A percentile compares a stretch with the other conserved stretches of the same genome.
phyloP scores from a whole-genome alignment of 768 basidiomycete species.

The Lactarius hengduanensis region DNA sequence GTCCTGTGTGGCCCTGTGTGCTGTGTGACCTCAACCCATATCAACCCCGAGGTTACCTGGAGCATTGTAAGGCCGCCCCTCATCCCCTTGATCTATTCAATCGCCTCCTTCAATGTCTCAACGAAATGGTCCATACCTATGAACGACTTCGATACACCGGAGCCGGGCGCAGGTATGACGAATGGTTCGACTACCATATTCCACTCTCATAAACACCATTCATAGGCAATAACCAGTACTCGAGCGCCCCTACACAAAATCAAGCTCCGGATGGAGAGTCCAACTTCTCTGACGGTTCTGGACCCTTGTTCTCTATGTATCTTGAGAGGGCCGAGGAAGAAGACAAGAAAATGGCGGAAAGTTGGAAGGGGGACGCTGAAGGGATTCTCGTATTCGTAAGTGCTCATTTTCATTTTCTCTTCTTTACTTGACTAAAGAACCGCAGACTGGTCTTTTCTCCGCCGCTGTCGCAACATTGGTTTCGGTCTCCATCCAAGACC shows the following conservation, averaged over 20 bases:
- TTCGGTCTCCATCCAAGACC: not conserved
- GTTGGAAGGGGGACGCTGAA: constrained; percentile 14
- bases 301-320: constrained; percentile 13
- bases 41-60: not conserved
- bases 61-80: not conserved
- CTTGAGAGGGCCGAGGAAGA: not conserved
- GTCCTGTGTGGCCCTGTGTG: not conserved
- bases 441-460: constrained; percentile 18
- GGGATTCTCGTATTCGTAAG: constrained; percentile 16
- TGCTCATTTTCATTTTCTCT: not conserved
- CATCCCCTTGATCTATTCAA: not conserved
- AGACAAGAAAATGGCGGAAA: constrained; percentile 1
- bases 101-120: not conserved
- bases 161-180: not conserved
- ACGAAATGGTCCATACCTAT: not conserved
- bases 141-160: not conserved
- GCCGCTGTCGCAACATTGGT: constrained; percentile 5
- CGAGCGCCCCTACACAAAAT: not conserved
- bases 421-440: not conserved
- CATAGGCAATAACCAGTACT: not conserved
- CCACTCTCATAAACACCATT: not conserved
- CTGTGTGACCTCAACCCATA: not conserved
- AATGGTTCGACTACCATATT: not conserved
- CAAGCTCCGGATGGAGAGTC: not conserved
- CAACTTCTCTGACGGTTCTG: constrained; percentile 9